Conservation (phyloP, 306 rosid species). For the Amphicarpaea edgeworthii region DNA sequence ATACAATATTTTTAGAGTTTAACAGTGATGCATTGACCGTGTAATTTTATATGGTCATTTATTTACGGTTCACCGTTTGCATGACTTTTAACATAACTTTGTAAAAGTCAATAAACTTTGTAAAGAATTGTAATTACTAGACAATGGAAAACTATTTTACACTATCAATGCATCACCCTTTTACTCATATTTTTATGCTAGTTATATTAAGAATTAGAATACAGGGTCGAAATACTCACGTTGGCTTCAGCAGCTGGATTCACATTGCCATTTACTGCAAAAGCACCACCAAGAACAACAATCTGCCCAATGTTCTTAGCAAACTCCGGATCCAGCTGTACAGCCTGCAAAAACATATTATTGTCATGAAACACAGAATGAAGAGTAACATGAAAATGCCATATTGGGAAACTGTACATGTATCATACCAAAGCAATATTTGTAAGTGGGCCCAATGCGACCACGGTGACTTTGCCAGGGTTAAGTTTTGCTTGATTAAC, state of each 20-base stretch:
- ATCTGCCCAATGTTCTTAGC: slow-evolving; percentile 75
- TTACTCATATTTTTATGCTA: too few species aligned
- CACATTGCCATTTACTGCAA: slow-evolving; percentile 90
- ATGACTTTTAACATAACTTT: too few species aligned
- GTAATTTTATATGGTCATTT: too few species aligned
- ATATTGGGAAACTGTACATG: slow-evolving; percentile 37
- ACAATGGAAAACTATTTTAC: too few species aligned
- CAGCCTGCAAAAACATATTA: slow-evolving; percentile 61
- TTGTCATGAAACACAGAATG: slow-evolving; percentile 25
- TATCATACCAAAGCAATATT: slow-evolving; percentile 84
- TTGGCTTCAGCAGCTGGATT: slow-evolving; percentile 98
- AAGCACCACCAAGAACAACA: slow-evolving; percentile 89
- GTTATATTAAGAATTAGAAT: slow-evolving; percentile 6
- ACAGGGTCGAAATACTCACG: slow-evolving; percentile 51
- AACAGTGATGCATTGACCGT: too few species aligned
- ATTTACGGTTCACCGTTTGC: too few species aligned
- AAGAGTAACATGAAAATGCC: slow-evolving; percentile 2
- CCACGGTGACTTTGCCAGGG: slow-evolving; percentile 85
- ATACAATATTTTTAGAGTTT: neutral
- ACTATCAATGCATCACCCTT: too few species aligned
- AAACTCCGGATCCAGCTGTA: slow-evolving; percentile 82
- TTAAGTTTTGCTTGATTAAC: slow-evolving; percentile 75
- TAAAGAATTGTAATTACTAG: too few species aligned
- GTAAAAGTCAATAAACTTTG: too few species aligned
- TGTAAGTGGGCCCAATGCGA: slow-evolving; percentile 95